Conservation (phyloP, 2,329 filamentous ascomycete species). For the Dothistroma septosporum region DNA sequence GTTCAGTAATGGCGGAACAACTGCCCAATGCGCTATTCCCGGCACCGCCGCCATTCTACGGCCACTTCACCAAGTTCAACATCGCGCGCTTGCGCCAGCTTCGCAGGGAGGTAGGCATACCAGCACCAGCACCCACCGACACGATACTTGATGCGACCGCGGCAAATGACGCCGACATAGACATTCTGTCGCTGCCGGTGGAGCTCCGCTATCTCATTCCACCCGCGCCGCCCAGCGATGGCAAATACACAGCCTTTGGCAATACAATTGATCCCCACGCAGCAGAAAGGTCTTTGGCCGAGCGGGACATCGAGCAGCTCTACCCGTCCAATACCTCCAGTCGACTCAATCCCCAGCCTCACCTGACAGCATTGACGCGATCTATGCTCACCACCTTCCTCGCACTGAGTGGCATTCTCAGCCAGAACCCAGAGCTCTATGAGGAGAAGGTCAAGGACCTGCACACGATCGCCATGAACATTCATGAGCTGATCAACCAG, state of each 20-base stretch:
- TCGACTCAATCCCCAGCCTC: conserved; percentile 45
- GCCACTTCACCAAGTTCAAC: conserved; percentile 76
- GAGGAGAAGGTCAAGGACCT: conserved; percentile 72
- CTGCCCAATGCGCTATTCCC: conserved; percentile 62
- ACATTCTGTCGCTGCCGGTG: conserved; percentile 54
- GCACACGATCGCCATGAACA: conserved; percentile 78
- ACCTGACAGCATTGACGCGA: conserved; percentile 70
- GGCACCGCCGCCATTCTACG: conserved; percentile 84
- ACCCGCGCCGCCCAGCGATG: conserved; percentile 65
- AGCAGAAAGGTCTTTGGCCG: conserved; percentile 62
- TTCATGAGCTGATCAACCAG: conserved; percentile 89
- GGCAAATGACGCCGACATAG: conserved; percentile 22
- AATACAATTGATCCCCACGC: conserved; percentile 59
- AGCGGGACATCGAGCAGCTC: conserved; percentile 68
- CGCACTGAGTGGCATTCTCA: conserved; percentile 70
- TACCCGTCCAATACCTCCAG: conserved; percentile 49
- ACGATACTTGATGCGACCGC: conserved; percentile 26
- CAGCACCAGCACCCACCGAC: conserved; percentile 15
- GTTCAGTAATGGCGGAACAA: background rate
- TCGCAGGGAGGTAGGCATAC: conserved; percentile 25
- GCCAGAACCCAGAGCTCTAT: conserved; percentile 60
- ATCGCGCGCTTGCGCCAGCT: conserved; percentile 50
- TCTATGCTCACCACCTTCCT: conserved; percentile 85
- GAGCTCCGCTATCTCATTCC: conserved; percentile 77
- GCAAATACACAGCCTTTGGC: conserved; percentile 73